Evolutionary conservation across 176 grass and related monocot genomes (phyloP).

Genomic region (Alloteropsis semialata): DNA sequence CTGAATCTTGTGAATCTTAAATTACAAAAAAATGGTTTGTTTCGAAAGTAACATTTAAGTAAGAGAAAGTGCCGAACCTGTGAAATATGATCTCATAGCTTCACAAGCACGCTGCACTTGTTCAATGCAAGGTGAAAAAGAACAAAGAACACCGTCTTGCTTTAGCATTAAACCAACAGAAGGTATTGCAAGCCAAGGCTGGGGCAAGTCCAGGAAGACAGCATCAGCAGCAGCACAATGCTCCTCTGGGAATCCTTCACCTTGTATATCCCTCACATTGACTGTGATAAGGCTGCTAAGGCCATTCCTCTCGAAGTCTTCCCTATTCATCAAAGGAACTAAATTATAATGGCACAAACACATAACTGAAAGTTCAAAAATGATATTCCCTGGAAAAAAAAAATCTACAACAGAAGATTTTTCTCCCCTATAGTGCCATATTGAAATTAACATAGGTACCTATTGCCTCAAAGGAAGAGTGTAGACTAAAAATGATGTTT

Average conservation of each 20-base stretch:
- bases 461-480: not conserved
- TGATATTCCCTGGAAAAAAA: not conserved
- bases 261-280: constrained; percentile 76
- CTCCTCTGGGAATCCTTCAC: constrained; percentile 75
- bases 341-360: not conserved
- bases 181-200: constrained; percentile 83
- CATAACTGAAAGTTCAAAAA: not conserved
- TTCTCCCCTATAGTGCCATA: not conserved
- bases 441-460: not conserved
- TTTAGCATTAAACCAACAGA: constrained; percentile 60
- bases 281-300: constrained; percentile 73
- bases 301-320: constrained; percentile 85
- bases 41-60: not conserved
- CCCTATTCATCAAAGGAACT: constrained; percentile 34
- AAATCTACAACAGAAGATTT: not conserved
- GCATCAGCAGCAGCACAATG: constrained; percentile 56
- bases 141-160: constrained; percentile 75
- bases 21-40: not conserved
- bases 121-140: constrained; percentile 98
- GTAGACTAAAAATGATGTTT: not conserved
- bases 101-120: constrained; percentile 85
- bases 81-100: constrained; percentile 59
- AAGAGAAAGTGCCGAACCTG: constrained; percentile 52
- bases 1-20: not conserved
- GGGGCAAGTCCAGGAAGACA: constrained; percentile 85